Evolutionary conservation across 768 basidiomycete species (phyloP).

Genomic region (Pholiota microspora): DNA sequence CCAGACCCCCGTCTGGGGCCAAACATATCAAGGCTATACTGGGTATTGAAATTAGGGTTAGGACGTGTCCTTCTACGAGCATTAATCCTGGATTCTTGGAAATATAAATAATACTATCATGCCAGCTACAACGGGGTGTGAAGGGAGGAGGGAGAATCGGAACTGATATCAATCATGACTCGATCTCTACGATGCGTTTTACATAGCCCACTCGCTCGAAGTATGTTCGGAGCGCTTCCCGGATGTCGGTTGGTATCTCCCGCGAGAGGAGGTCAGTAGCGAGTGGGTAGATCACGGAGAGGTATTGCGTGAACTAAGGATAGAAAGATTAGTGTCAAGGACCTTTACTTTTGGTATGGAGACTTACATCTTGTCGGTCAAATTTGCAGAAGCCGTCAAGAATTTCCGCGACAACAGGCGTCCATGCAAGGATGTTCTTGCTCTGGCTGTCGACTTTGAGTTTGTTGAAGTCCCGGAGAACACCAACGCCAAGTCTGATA

Average conservation of each 20-base stretch:
- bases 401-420: conserved; percentile 96
- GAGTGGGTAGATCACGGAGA: conserved; percentile 88
- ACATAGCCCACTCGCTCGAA: conserved; percentile 76
- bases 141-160: conserved; percentile 28
- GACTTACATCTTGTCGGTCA: conserved; percentile 85
- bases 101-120: conserved; percentile 24
- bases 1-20: conserved; percentile 48
- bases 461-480: conserved; percentile 88
- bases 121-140: conserved; percentile 13
- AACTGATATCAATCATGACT: too few species aligned
- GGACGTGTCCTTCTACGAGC: conserved; percentile 16
- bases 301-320: conserved; percentile 80
- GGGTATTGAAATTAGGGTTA: conserved; percentile 28
- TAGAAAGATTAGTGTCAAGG: conserved; percentile 8
- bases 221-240: conserved; percentile 75
- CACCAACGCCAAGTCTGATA: conserved; percentile 77
- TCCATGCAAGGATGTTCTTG: conserved; percentile 97
- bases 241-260: conserved; percentile 81
- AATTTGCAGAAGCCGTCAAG: conserved; percentile 87
- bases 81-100: conserved; percentile 31
- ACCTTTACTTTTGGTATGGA: not conserved
- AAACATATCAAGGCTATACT: conserved; percentile 44
- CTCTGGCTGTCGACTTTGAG: conserved; percentile 87
- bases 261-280: conserved; percentile 81
- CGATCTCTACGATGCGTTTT: conserved; percentile 68